phyloP scores from a whole-genome alignment of 169 alveolate genomes.

The Plasmodium cynomolgi region DNA sequence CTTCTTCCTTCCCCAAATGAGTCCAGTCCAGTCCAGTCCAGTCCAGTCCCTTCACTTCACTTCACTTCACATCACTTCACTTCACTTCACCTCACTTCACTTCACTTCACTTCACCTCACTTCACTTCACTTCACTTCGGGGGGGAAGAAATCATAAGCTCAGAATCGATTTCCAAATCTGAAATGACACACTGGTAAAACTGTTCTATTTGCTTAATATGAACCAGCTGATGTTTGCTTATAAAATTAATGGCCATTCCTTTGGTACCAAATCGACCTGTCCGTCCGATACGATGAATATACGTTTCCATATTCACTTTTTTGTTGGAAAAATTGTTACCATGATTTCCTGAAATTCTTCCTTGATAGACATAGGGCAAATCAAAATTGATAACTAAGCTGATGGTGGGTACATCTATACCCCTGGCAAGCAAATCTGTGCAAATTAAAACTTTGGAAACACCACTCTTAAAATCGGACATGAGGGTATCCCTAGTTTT shows the following conservation, averaged over 20 bases:
- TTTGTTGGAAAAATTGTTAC: background rate
- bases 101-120: too few relatives aligned
- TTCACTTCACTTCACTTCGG: too few relatives aligned
- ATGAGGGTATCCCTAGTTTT: conserved; percentile 94
- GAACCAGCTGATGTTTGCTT: conserved; percentile 78
- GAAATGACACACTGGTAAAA: conserved; percentile 77
- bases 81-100: too few relatives aligned
- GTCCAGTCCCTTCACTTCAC: too few relatives aligned
- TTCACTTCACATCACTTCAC: too few relatives aligned
- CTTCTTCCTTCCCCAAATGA: background rate
- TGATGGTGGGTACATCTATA: conserved; percentile 97
- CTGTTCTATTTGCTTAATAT: conserved; percentile 80
- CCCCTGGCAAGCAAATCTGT: conserved; percentile 99
- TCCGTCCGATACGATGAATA: conserved; percentile 97
- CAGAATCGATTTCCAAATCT: conserved; percentile 69
- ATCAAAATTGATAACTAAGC: conserved; percentile 95
- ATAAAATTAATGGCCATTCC: conserved; percentile 96
- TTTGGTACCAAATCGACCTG: conserved; percentile 97
- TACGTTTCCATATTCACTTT: conserved; percentile 89
- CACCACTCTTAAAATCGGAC: conserved; percentile 96
- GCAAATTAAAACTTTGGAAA: conserved; percentile 96
- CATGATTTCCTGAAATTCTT: conserved; percentile 48
- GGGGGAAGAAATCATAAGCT: conserved; percentile 44
- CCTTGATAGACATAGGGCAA: conserved; percentile 89
- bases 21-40: too few relatives aligned